phyloP scores from a whole-genome alignment of 2,329 filamentous ascomycete genomes.

The Pseudogymnoascus sp. region DNA sequence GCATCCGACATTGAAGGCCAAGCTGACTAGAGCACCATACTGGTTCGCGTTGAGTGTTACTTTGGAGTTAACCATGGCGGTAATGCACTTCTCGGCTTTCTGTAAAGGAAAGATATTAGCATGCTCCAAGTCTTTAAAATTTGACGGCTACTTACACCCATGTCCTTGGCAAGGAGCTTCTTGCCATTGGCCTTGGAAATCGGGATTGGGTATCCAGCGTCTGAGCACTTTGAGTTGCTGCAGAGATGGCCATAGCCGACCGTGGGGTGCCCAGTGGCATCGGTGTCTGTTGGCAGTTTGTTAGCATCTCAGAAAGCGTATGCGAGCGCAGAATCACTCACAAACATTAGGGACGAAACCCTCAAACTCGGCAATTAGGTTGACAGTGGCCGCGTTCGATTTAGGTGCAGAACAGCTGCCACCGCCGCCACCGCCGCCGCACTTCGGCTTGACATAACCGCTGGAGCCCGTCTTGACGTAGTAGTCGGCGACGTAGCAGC shows the following conservation, averaged over 20 bases:
- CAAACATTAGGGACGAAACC: conserved; percentile 23
- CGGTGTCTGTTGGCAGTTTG: conserved; percentile 20
- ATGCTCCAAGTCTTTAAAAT: not conserved
- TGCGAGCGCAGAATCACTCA: conserved; percentile 11
- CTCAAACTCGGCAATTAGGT: conserved; percentile 32
- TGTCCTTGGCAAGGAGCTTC: conserved; percentile 32
- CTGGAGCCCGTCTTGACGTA: conserved; percentile 3
- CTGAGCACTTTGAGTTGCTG: conserved; percentile 32
- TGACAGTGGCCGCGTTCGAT: conserved; percentile 29
- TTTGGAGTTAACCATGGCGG: conserved; percentile 25
- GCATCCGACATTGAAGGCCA: conserved; percentile 43
- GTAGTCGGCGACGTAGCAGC: conserved; percentile 15
- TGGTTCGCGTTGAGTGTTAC: conserved; percentile 41
- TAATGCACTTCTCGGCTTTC: conserved; percentile 33
- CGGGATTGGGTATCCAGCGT: conserved; percentile 38
- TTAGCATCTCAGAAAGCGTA: not conserved
- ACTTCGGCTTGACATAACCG: not conserved
- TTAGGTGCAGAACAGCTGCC: conserved; percentile 37
- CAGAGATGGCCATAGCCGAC: conserved; percentile 45
- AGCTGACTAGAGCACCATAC: conserved; percentile 43
- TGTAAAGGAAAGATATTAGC: conserved; percentile 9
- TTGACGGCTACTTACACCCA: conserved; percentile 23
- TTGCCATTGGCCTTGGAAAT: conserved; percentile 34
- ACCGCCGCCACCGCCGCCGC: conserved; percentile 51
- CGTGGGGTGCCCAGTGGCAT: conserved; percentile 39